Evolutionary conservation across 1,284 basidiomycete genomes (phyloP).

Genomic region (Thelephora terrestris): DNA sequence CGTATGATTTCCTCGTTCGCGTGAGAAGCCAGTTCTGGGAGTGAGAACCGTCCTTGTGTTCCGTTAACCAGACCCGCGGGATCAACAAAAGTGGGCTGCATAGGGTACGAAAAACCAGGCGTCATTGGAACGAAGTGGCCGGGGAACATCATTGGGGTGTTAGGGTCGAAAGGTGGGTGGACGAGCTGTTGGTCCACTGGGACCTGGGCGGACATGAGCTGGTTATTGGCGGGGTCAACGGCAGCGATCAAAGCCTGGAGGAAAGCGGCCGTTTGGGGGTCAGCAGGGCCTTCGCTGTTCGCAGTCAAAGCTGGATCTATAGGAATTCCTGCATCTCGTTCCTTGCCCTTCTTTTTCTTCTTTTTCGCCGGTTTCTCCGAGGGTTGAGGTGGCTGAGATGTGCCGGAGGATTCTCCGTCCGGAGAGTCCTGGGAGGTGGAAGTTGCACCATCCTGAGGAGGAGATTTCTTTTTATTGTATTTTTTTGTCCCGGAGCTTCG

Average conservation of each 20-base stretch:
- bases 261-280: constrained; percentile 35
- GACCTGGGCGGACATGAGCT: constrained; percentile 5
- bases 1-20: constrained; percentile 68
- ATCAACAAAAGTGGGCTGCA: constrained; percentile 20
- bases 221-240: constrained; percentile 17
- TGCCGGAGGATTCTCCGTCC: constrained; percentile 5
- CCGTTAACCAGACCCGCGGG: constrained; percentile 18
- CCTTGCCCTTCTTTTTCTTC: constrained; percentile 31
- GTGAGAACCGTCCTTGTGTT: constrained; percentile 21
- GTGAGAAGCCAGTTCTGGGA: constrained; percentile 37
- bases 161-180: constrained; percentile 16
- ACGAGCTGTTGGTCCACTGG: constrained; percentile 11
- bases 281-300: constrained; percentile 13
- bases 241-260: constrained; percentile 33
- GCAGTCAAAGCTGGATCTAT: constrained; percentile 22
- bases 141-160: constrained; percentile 14
- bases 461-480: constrained; percentile 18
- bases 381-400: constrained; percentile 7
- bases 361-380: constrained; percentile 26
- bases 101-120: constrained; percentile 17
- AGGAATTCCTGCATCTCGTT: constrained; percentile 18
- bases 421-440: neutral
- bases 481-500: constrained; percentile 20
- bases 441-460: neutral
- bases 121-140: constrained; percentile 17